phyloP scores from a whole-genome alignment of 805 yeast genomes.

The Brettanomyces naardenensis region DNA sequence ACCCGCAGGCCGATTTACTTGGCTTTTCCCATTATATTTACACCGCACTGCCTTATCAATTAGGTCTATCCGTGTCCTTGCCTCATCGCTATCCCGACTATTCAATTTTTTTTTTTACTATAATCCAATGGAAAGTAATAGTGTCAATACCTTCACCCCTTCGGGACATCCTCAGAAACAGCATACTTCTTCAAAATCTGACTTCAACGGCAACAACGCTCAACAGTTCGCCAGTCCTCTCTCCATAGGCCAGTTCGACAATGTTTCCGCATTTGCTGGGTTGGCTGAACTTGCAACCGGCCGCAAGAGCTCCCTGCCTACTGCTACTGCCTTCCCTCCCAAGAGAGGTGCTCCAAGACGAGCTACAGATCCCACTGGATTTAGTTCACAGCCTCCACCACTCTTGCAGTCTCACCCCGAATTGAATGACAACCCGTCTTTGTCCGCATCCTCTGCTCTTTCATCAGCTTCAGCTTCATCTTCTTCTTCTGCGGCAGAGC shows the following conservation, averaged over 20 bases:
- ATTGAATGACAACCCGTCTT: background rate
- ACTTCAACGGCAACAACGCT: too few relatives aligned
- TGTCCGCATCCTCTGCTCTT: background rate
- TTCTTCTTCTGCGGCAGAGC: background rate
- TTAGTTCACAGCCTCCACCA: background rate
- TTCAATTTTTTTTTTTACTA: too few relatives aligned
- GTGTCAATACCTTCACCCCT: background rate
- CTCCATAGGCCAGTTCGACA: conserved; percentile 2
- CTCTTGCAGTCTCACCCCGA: background rate
- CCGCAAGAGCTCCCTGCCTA: background rate
- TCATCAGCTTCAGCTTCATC: background rate
- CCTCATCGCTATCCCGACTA: too few relatives aligned
- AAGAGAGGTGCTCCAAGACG: background rate
- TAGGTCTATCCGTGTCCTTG: too few relatives aligned
- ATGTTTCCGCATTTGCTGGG: background rate
- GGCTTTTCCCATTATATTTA: too few relatives aligned
- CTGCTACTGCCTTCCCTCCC: background rate
- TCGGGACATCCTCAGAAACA: background rate
- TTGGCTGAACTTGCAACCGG: conserved; percentile 2
- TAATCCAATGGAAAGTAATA: background rate
- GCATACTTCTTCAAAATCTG: too few relatives aligned
- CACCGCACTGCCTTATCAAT: too few relatives aligned
- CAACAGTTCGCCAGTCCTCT: too few relatives aligned
- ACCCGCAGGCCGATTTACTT: too few relatives aligned
- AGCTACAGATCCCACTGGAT: conserved; percentile 2